Evolutionary conservation across 106 monocot species (phyloP).

Genomic region (Posidonia australis): DNA sequence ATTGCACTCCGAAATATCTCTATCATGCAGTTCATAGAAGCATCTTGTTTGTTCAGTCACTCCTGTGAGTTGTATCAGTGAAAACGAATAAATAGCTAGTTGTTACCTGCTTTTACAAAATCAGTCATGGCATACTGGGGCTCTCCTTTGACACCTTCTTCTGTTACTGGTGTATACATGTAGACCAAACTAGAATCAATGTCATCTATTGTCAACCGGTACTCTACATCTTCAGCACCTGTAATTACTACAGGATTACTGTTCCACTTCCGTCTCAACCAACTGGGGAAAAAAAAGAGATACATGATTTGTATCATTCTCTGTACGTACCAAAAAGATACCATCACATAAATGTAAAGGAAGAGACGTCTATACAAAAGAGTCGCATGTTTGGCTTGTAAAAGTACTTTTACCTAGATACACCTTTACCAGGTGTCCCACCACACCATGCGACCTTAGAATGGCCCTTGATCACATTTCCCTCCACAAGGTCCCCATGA

Average conservation of each 20-base stretch:
- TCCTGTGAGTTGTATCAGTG: no score
- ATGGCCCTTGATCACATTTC: conserved; percentile 70
- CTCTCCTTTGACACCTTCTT: conserved; percentile 82
- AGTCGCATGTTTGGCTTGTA: background rate
- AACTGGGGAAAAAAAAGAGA: conserved; percentile 31
- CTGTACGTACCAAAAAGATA: background rate
- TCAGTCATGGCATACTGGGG: conserved; percentile 82
- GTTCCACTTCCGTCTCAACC: conserved; percentile 91
- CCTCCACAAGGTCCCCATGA: conserved; percentile 78
- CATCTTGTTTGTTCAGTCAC: no score
- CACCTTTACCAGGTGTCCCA: conserved; percentile 85
- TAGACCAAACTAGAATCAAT: conserved; percentile 81
- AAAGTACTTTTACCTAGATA: conserved; percentile 45
- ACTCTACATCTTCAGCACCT: conserved; percentile 83
- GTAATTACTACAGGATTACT: conserved; percentile 54
- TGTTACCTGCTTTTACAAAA: conserved; percentile 77
- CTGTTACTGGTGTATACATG: conserved; percentile 87
- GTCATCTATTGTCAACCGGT: conserved; percentile 58
- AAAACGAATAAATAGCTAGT: background rate
- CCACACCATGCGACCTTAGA: conserved; percentile 98
- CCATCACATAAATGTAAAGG: background rate
- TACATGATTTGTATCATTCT: background rate
- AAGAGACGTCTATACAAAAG: background rate
- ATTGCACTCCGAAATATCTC: no score
- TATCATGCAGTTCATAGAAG: no score